phyloP scores from a whole-genome alignment of 2,329 filamentous ascomycete species.

The Apiospora saccharicola region DNA sequence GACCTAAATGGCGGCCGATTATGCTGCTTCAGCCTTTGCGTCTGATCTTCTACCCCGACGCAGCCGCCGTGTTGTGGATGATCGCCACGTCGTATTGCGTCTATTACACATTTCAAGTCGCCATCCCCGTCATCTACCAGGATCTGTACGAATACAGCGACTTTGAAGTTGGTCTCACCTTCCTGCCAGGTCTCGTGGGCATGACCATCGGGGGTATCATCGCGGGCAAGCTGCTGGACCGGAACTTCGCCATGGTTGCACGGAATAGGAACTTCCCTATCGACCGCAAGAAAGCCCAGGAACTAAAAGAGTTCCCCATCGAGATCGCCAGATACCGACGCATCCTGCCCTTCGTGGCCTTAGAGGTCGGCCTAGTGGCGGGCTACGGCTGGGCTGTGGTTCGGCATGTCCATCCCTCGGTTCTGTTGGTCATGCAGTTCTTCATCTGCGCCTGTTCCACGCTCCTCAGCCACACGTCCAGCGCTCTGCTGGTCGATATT shows the following conservation, averaged over 20 bases:
- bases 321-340: not conserved
- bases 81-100: constrained; percentile 12
- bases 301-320: not conserved
- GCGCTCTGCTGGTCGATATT: constrained; percentile 27
- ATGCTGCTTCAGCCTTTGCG: constrained; percentile 8
- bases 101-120: constrained; percentile 26
- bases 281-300: not conserved
- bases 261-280: not conserved
- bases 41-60: constrained; percentile 17
- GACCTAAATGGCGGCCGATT: not conserved
- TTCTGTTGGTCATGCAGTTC: constrained; percentile 26
- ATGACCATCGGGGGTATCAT: constrained; percentile 26
- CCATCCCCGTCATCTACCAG: constrained; percentile 25
- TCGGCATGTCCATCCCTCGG: constrained; percentile 20
- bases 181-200: constrained; percentile 24
- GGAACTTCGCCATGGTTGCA: constrained; percentile 25
- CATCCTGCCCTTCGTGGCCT: not conserved
- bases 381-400: constrained; percentile 27
- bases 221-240: constrained; percentile 26
- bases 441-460: constrained; percentile 26
- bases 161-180: constrained; percentile 25
- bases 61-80: constrained; percentile 19
- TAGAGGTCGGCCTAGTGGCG: constrained; percentile 24
- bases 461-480: constrained; percentile 25
- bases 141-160: constrained; percentile 26